Evolutionary conservation across 1,139 yeast genomes (phyloP), one percentile per base, ranked within the genome.

Genomic region (Insectozyma bohioensis): DNA sequence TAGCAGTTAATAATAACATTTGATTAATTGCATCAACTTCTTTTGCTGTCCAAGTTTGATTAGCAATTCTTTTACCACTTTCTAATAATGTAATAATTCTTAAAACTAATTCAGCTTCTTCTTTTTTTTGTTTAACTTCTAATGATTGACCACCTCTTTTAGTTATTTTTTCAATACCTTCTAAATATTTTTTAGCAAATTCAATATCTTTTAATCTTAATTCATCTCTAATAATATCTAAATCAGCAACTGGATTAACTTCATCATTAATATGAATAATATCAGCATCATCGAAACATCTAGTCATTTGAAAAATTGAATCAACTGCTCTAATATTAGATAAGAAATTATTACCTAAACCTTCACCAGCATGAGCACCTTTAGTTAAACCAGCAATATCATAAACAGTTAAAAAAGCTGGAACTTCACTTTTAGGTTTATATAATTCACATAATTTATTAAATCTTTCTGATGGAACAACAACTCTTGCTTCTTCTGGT

Each of bases 371-470:
- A 44, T 88, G 82, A 32, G 98, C 98, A 62, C 98, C 97, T 63
- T 88, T 87, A 47, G 97, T 90, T 60, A 92, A 77, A 63, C 98
- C 98, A 38, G 98, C 98, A 70, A 92, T 92, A 68, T 92, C 98
- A 57, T 87, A 90, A 41, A 92, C 80, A 45, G 97, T 90, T 72
- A 90, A 80, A 60, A 73, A 84, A 14, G 98, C 97, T 38, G 97
- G 97, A 39, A 92, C 94, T 58, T 80, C 85, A 42, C 86, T 75
- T 56, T 82, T 80, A 39, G 95, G 94, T 67, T 84, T 79, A 72
- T 85, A 87, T 54, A 81, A 63, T 34, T 76, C 75, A 52, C 78
- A 72, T 49, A 87, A 73, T 52, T 72, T 74, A 55, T 88, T 95
- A 56, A 92, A 82, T 61, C 96, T 80, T 44, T 85, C 76, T 28